Conservation (phyloP, 352 stramenopile genomes). For the Plasmopara halstedii region DNA sequence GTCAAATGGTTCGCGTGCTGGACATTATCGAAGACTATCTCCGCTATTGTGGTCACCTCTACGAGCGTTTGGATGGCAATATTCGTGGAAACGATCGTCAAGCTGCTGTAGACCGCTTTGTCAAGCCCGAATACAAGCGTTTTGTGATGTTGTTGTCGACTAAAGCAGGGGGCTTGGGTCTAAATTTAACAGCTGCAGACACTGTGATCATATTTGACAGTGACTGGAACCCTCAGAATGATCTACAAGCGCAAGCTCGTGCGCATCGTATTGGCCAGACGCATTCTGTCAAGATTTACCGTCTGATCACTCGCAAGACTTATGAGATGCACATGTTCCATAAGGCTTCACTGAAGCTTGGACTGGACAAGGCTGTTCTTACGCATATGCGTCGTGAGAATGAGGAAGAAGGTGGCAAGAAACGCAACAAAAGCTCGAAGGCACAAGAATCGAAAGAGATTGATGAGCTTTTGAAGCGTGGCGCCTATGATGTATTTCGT, state of each 20-base stretch:
- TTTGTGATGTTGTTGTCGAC: conserved; percentile 99
- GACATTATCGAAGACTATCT: conserved; percentile 99
- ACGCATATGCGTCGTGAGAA: conserved; percentile 88
- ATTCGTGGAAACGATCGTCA: conserved; percentile 90
- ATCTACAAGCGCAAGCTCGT: conserved; percentile 91
- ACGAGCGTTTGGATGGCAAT: conserved; percentile 97
- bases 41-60: conserved; percentile 85
- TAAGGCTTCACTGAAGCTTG: conserved; percentile 88
- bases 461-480: conserved; percentile 87
- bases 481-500: conserved; percentile 89
- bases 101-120: conserved; percentile 80
- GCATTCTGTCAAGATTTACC: conserved; percentile 87
- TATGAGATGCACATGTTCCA: conserved; percentile 95
- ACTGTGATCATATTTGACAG: conserved; percentile 98
- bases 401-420: conserved; percentile 65
- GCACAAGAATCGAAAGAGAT: conserved; percentile 87
- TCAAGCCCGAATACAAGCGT: conserved; percentile 87
- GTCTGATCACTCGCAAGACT: conserved; percentile 86
- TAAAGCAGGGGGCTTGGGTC: conserved; percentile 91
- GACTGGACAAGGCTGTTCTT: conserved; percentile 90
- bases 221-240: conserved; percentile 98
- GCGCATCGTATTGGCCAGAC: conserved; percentile 90
- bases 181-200: conserved; percentile 91
- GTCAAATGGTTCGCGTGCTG: conserved; percentile 98
- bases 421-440: conserved; percentile 71